Conservation (phyloP, 192 early-diverging fungal genomes). For the Coemansia sp. region DNA sequence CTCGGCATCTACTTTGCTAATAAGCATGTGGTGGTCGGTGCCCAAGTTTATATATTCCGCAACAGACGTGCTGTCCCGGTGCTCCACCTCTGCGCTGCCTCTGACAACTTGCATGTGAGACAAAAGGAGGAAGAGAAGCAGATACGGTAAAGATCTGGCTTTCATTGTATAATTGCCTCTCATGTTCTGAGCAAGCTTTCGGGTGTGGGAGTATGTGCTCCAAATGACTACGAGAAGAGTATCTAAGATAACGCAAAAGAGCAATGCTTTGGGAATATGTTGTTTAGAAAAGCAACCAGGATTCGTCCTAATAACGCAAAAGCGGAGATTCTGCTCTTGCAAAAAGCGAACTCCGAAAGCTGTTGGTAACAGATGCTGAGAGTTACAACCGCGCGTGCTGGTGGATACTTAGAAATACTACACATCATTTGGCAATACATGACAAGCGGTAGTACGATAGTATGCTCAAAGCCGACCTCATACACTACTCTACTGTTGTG, state of each 20-base stretch:
- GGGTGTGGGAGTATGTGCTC: background rate
- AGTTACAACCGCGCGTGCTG: background rate
- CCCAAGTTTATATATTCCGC: conserved; percentile 17
- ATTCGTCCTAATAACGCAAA: background rate
- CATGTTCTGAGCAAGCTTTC: background rate
- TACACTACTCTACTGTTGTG: background rate
- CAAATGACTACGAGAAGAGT: background rate
- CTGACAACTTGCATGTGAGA: background rate
- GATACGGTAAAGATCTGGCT: background rate
- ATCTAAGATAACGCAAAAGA: background rate
- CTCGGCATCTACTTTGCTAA: background rate
- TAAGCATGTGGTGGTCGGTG: conserved; percentile 9
- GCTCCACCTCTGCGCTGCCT: background rate
- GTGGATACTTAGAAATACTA: background rate
- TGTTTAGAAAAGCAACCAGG: background rate
- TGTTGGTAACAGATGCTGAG: background rate
- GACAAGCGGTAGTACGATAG: background rate
- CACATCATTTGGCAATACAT: background rate
- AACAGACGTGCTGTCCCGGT: background rate
- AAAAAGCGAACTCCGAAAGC: background rate
- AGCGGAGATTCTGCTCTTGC: background rate
- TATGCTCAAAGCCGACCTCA: background rate
- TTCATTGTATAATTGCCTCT: background rate
- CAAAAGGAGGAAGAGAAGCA: background rate
- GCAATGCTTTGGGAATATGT: background rate